Conservation (phyloP, 2,329 filamentous ascomycete genomes). For the Penicillium sp. region DNA sequence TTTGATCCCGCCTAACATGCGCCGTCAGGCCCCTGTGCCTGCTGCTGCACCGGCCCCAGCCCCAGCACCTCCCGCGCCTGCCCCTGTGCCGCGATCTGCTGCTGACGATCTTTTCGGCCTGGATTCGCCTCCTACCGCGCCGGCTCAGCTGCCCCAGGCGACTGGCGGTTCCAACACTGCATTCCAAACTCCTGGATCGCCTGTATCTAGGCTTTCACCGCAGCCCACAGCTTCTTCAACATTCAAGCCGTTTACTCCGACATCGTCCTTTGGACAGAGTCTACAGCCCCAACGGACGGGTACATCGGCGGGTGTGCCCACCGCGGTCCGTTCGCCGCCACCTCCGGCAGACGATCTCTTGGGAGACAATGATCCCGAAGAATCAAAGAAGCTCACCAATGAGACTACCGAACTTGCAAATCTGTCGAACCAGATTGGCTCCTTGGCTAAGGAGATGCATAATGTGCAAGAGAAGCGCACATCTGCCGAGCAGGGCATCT, state of each 20-base stretch:
- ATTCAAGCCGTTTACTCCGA: conserved; percentile 89
- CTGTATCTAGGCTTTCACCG: conserved; percentile 37
- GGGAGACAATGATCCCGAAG: conserved; percentile 82
- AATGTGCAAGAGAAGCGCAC: conserved; percentile 79
- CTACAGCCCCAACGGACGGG: conserved; percentile 74
- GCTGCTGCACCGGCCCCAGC: conserved; percentile 41
- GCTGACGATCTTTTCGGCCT: conserved; percentile 91
- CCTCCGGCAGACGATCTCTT: conserved; percentile 73
- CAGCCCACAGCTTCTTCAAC: conserved; percentile 41
- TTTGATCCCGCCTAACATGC: conserved; percentile 80
- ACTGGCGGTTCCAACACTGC: conserved; percentile 65
- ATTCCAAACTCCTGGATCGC: conserved; percentile 54
- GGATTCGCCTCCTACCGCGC: conserved; percentile 57
- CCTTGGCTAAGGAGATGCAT: conserved; percentile 87
- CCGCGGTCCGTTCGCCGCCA: conserved; percentile 39
- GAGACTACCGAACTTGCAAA: conserved; percentile 93
- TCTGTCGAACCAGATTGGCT: conserved; percentile 89
- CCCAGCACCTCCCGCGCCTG: conserved; percentile 36
- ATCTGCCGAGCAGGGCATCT: conserved; percentile 74
- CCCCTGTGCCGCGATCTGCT: conserved; percentile 63
- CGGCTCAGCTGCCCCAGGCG: conserved; percentile 57
- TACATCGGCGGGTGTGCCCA: conserved; percentile 41
- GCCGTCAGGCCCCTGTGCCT: conserved; percentile 45
- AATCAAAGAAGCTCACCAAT: conserved; percentile 78
- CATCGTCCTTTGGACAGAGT: conserved; percentile 83